Evolutionary conservation across 2,329 filamentous ascomycete genomes (phyloP).

Genomic region (Rhinocladiella similis): DNA sequence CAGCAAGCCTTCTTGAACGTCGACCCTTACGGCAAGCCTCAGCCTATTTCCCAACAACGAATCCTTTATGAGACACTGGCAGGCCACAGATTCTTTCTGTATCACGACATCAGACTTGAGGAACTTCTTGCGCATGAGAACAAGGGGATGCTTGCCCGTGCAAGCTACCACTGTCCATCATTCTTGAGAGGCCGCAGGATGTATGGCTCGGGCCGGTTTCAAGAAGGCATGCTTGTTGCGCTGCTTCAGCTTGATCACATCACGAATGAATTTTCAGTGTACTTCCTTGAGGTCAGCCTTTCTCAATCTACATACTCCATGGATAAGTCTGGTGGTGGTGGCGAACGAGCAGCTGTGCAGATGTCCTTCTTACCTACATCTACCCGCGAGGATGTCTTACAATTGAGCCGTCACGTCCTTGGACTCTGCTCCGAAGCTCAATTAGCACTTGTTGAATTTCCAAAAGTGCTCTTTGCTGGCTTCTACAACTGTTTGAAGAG

Average conservation of each 20-base stretch:
- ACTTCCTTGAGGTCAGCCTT: constrained; percentile 31
- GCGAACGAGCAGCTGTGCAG: constrained; percentile 22
- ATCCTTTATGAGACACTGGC: constrained; percentile 16
- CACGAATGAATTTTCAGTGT: constrained; percentile 27
- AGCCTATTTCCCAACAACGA: background rate
- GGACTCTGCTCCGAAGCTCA: constrained; percentile 14
- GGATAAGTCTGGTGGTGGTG: constrained; percentile 16
- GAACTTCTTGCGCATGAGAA: constrained; percentile 23
- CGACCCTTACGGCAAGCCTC: background rate
- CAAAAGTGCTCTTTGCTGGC: constrained; percentile 58
- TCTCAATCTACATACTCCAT: constrained; percentile 27
- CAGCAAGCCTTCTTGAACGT: constrained; percentile 17
- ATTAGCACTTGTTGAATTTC: constrained; percentile 59
- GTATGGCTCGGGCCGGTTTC: constrained; percentile 28
- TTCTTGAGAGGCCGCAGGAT: constrained; percentile 30
- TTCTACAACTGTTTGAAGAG: constrained; percentile 59
- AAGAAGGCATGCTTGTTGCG: constrained; percentile 34
- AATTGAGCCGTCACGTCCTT: constrained; percentile 25
- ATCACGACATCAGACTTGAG: constrained; percentile 18
- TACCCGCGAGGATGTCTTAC: constrained; percentile 26
- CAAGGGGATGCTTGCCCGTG: constrained; percentile 28
- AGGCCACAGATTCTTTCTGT: constrained; percentile 22
- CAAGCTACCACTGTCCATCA: constrained; percentile 34
- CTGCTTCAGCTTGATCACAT: constrained; percentile 30
- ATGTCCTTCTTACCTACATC: constrained; percentile 17